Percentiles rank a stretch among this genome's conserved stretches.
phyloP scores from a whole-genome alignment of 768 basidiomycete species.

The Russula virescens region DNA sequence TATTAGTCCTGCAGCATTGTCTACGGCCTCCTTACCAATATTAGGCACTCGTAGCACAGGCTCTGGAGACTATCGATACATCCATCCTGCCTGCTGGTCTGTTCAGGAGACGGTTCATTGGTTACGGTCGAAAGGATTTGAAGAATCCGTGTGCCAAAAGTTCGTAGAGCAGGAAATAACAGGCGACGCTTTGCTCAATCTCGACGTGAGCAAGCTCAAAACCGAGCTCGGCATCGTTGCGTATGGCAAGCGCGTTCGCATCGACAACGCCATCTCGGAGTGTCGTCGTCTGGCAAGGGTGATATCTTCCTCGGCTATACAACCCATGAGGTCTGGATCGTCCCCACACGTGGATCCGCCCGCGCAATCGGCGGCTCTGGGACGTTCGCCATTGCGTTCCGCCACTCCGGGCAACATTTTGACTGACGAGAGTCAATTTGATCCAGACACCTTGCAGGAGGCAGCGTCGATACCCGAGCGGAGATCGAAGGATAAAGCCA shows the following conservation, averaged over 20 bases:
- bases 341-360: constrained; percentile 28
- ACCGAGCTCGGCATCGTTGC: constrained; percentile 87
- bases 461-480: neutral
- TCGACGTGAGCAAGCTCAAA: constrained; percentile 88
- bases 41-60: neutral
- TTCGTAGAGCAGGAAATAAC: constrained; percentile 98
- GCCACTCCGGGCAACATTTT: constrained; percentile 26
- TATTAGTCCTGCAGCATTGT: constrained; percentile 5
- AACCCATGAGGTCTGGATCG: constrained; percentile 32
- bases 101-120: constrained; percentile 88
- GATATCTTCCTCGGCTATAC: constrained; percentile 35
- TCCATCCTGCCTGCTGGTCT: constrained; percentile 68
- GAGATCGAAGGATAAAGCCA: neutral
- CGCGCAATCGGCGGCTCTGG: constrained; percentile 20
- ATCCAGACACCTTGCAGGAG: constrained; percentile 20
- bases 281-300: constrained; percentile 69
- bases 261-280: constrained; percentile 88
- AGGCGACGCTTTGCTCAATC: constrained; percentile 94
- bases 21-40: constrained; percentile 5
- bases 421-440: constrained; percentile 33
- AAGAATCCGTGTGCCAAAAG: constrained; percentile 72
- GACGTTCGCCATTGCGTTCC: constrained; percentile 20
- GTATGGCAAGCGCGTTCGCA: constrained; percentile 90
- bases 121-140: constrained; percentile 80
- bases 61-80: constrained; percentile 31